phyloP scores from a whole-genome alignment of 2,329 filamentous ascomycete genomes.

The Hypomyces perniciosus region DNA sequence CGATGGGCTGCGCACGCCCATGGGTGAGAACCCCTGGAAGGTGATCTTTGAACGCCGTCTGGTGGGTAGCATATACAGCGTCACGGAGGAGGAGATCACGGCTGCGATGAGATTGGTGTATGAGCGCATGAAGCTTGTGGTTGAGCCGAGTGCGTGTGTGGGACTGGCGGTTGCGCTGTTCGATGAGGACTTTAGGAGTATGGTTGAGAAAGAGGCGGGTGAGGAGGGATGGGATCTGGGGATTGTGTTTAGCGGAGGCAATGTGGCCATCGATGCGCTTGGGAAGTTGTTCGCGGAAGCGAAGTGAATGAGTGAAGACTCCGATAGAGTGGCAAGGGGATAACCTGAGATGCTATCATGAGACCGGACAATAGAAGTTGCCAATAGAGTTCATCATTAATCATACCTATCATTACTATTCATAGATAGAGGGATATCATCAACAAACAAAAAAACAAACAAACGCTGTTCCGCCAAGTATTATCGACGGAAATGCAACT shows the following conservation, averaged over 20 bases:
- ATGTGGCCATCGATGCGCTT: constrained; percentile 50
- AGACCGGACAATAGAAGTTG: not conserved
- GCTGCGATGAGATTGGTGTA: constrained; percentile 69
- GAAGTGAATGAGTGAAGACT: not conserved
- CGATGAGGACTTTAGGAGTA: constrained; percentile 71
- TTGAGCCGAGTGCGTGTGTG: constrained; percentile 87
- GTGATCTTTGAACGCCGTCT: constrained; percentile 68
- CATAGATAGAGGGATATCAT: not conserved
- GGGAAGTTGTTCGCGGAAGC: constrained; percentile 40
- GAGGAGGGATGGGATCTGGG: constrained; percentile 67
- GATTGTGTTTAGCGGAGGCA: constrained; percentile 55
- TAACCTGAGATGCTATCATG: not conserved
- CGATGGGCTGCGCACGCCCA: constrained; percentile 79
- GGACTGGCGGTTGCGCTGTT: constrained; percentile 75
- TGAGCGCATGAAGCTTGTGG: constrained; percentile 83
- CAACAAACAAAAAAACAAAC: not conserved
- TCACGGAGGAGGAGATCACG: constrained; percentile 76
- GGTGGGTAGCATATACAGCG: constrained; percentile 64
- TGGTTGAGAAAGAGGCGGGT: constrained; percentile 66
- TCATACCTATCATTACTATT: not conserved
- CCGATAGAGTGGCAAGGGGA: not conserved
- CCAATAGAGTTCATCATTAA: not conserved
- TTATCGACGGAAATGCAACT: constrained; percentile 6
- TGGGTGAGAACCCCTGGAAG: constrained; percentile 69
- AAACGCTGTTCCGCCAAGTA: not conserved